Percentiles rank a stretch among this genome's conserved stretches.
Evolutionary conservation across 768 basidiomycete genomes (phyloP).

Genomic region (Boletus vermiculosoides): DNA sequence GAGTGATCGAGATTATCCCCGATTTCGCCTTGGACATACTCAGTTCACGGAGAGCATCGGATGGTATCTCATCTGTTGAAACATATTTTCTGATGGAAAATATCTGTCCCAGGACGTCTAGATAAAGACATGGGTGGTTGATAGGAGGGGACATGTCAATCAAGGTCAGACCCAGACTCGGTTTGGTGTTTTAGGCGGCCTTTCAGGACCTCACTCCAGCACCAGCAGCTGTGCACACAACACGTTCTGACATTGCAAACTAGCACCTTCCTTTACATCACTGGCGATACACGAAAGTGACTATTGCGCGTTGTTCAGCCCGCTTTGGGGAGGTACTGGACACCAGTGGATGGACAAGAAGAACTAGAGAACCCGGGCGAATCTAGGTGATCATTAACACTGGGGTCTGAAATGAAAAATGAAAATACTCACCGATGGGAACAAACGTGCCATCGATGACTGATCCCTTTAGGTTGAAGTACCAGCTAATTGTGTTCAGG

Average conservation of each 20-base stretch:
- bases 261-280: neutral
- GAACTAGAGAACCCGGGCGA: constrained; percentile 43
- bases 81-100: constrained; percentile 48
- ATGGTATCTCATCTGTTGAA: constrained; percentile 35
- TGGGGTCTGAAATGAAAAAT: neutral
- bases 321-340: constrained; percentile 60
- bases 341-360: constrained; percentile 52
- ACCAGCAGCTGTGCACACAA: neutral
- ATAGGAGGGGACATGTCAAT: constrained; percentile 43
- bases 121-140: constrained; percentile 44
- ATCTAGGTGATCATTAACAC: constrained; percentile 36
- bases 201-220: no score
- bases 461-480: constrained; percentile 66
- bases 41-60: constrained; percentile 23
- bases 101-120: constrained; percentile 42
- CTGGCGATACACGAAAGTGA: neutral
- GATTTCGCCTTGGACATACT: constrained; percentile 30
- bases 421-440: constrained; percentile 48
- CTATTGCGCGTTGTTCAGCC: constrained; percentile 3
- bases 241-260: neutral
- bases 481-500: constrained; percentile 54
- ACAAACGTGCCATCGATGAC: constrained; percentile 63
- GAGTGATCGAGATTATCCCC: constrained; percentile 54
- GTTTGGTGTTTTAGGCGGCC: neutral
- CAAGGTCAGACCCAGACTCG: neutral